A percentile compares a stretch with the other conserved stretches of the same genome.
Evolutionary conservation across 257 asterid species (phyloP).

Genomic region (Sherardia arvensis): DNA sequence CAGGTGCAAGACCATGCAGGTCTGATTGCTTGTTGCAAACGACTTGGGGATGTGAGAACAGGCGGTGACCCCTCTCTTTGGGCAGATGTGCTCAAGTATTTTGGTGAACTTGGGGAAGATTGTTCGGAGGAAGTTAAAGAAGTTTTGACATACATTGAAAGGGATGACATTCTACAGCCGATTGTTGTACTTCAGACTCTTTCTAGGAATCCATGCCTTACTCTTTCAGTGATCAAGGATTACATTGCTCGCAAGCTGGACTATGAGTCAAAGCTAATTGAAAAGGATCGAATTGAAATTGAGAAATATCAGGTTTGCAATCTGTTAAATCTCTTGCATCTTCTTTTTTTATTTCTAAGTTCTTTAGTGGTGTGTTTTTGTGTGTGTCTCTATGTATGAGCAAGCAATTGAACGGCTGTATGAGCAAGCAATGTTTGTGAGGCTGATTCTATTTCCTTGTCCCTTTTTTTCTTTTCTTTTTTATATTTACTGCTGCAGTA

Average conservation of each 20-base stretch:
- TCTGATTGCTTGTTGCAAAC: conserved; percentile 93
- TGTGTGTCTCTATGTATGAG: neutral
- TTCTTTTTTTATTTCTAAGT: neutral
- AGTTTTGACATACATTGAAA: conserved; percentile 71
- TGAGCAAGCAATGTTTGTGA: neutral
- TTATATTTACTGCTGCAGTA: neutral
- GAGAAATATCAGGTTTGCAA: conserved; percentile 80
- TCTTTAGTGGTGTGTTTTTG: neutral
- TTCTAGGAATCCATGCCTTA: conserved; percentile 81
- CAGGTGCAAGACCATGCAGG: conserved; percentile 92
- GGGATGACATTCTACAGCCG: conserved; percentile 94
- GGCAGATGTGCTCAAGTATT: conserved; percentile 87
- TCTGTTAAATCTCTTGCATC: conserved; percentile 10
- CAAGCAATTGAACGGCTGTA: neutral
- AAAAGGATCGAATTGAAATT: conserved; percentile 71
- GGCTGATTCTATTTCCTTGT: neutral
- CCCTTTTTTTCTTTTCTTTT: neutral
- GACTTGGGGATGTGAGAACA: conserved; percentile 78
- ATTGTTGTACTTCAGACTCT: conserved; percentile 83
- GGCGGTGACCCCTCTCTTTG: conserved; percentile 92
- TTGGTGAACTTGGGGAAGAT: conserved; percentile 97
- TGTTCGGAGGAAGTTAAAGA: conserved; percentile 93
- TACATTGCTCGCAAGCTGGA: conserved; percentile 91
- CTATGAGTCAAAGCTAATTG: conserved; percentile 80
- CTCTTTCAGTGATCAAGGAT: conserved; percentile 89